A percentile compares a stretch with the other conserved stretches of the same genome.
Conservation (phyloP, 495 filamentous ascomycete genomes). For the Xylaria longipes region DNA sequence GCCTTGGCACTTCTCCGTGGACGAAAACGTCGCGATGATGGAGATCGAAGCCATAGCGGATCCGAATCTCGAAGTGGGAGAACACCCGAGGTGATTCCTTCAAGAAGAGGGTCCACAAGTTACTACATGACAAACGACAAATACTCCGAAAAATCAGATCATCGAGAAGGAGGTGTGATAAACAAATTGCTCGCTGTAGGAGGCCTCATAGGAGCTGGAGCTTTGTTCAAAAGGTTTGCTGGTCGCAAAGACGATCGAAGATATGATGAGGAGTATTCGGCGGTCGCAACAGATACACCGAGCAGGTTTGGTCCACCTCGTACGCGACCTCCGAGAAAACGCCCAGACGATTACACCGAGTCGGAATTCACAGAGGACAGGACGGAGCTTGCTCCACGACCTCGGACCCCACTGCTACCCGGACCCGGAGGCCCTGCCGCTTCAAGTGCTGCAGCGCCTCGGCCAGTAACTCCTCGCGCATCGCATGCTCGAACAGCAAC, state of each 20-base stretch:
- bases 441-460: constrained; percentile 45
- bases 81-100: constrained; percentile 55
- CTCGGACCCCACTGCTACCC: constrained; percentile 47
- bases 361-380: constrained; percentile 58
- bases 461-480: constrained; percentile 49
- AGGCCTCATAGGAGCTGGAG: constrained; percentile 69
- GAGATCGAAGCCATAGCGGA: constrained; percentile 42
- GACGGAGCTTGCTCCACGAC: constrained; percentile 45
- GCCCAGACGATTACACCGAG: constrained; percentile 42
- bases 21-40: constrained; percentile 48
- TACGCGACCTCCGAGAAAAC: constrained; percentile 42
- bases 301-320: constrained; percentile 45
- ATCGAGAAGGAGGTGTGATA: constrained; percentile 62
- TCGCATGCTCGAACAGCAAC: constrained; percentile 44
- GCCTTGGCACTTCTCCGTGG: constrained; percentile 61
- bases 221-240: constrained; percentile 68
- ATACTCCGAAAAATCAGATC: constrained; percentile 50
- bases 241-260: constrained; percentile 63
- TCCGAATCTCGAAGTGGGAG: constrained; percentile 43
- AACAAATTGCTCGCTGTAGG: constrained; percentile 70
- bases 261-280: constrained; percentile 64
- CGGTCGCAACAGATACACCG: constrained; percentile 60
- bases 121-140: constrained; percentile 69
- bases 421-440: constrained; percentile 46
- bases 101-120: constrained; percentile 54